Percentiles rank a stretch among this genome's conserved stretches.
Conservation (phyloP, 805 yeast genomes). For the Scheffersomyces lignosus region DNA sequence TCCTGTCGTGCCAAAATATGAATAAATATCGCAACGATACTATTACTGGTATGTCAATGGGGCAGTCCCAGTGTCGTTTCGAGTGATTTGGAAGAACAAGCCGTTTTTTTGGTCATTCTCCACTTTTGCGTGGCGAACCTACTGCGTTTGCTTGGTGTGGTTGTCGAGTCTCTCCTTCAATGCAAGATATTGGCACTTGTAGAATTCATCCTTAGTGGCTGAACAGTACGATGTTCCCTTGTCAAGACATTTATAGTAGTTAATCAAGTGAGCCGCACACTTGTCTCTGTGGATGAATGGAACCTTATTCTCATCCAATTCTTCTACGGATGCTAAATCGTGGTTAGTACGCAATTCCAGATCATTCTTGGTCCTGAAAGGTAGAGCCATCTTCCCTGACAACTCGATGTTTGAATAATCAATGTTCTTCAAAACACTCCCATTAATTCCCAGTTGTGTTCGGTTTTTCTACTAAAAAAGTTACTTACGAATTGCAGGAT, state of each 20-base stretch:
- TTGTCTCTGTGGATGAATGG: constrained; percentile 46
- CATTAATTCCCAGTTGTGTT: no score
- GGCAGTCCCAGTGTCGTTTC: no score
- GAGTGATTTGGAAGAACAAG: no score
- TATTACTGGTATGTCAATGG: no score
- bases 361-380: background rate
- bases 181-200: constrained; percentile 43
- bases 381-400: no score
- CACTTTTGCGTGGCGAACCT: no score
- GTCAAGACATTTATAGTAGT: constrained; percentile 43
- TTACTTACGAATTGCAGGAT: constrained; percentile 15
- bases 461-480: no score
- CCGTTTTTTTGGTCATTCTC: no score
- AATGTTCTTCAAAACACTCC: no score
- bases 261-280: constrained; percentile 44
- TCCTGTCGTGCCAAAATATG: no score
- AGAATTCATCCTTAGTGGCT: constrained; percentile 41
- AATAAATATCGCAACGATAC: no score
- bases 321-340: constrained; percentile 21
- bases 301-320: constrained; percentile 41
- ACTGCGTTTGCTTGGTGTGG: constrained; percentile 10
- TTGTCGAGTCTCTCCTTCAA: constrained; percentile 43
- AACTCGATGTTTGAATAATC: no score
- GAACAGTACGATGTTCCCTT: constrained; percentile 44
- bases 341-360: constrained; percentile 7